phyloP scores from a whole-genome alignment of 192 early-diverging fungal genomes.

The Coemansia sp. region DNA sequence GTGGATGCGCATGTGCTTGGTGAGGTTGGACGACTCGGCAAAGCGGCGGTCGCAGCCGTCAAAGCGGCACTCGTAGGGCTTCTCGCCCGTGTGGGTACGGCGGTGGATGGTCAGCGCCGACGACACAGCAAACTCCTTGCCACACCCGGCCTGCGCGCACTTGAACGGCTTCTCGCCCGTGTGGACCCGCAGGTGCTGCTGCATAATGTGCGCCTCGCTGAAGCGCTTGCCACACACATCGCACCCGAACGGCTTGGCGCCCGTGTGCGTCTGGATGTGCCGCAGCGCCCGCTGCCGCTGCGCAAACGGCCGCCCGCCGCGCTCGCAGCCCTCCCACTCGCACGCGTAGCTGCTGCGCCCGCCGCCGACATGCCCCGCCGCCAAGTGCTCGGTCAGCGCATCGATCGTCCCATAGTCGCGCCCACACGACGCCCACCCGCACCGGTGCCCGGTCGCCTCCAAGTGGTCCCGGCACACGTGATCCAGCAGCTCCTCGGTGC shows the following conservation, averaged over 20 bases:
- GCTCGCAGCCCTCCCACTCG: slow-evolving; percentile 59
- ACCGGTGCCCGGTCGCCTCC: slow-evolving; percentile 61
- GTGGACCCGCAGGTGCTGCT: slow-evolving; percentile 76
- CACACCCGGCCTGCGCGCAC: slow-evolving; percentile 68
- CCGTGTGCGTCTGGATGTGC: slow-evolving; percentile 87
- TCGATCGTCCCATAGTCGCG: slow-evolving; percentile 36
- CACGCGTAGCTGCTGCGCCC: slow-evolving; percentile 56
- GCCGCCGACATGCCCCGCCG: slow-evolving; percentile 46
- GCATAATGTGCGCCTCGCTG: slow-evolving; percentile 79
- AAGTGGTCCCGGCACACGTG: slow-evolving; percentile 68
- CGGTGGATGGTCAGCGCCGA: slow-evolving; percentile 72
- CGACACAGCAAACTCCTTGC: slow-evolving; percentile 70
- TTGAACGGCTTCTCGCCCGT: slow-evolving; percentile 77
- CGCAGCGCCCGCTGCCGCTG: slow-evolving; percentile 74
- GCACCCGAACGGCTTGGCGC: slow-evolving; percentile 84
- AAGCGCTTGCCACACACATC: slow-evolving; percentile 76
- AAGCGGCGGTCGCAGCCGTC: slow-evolving; percentile 50
- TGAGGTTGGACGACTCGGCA: slow-evolving; percentile 66
- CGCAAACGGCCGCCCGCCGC: slow-evolving; percentile 70
- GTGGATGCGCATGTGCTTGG: slow-evolving; percentile 76
- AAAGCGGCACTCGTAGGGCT: slow-evolving; percentile 67
- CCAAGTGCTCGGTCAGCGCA: slow-evolving; percentile 51
- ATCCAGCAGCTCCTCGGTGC: slow-evolving; percentile 61
- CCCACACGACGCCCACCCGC: slow-evolving; percentile 73
- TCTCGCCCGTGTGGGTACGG: slow-evolving; percentile 74